phyloP scores from a whole-genome alignment of 805 yeast species.

The Saccharomycopsis selenospora region DNA sequence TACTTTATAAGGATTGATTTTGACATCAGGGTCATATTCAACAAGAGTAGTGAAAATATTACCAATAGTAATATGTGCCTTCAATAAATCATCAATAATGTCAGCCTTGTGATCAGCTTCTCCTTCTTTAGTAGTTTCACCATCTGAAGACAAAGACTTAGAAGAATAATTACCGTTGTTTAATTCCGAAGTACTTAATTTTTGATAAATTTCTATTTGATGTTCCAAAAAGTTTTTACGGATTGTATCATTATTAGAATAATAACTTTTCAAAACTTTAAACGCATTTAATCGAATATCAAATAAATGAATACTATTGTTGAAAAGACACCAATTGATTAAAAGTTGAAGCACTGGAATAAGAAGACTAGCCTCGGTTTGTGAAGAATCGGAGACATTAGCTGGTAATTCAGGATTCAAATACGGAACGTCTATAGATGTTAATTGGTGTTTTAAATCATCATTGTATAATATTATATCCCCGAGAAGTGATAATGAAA shows the following conservation, averaged over 20 bases:
- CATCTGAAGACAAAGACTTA: neutral
- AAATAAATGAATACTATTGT: slow-evolving; percentile 78
- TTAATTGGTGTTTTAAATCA: slow-evolving; percentile 60
- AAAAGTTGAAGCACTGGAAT: slow-evolving; percentile 71
- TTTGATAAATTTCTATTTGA: slow-evolving; percentile 46
- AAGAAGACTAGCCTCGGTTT: slow-evolving; percentile 22
- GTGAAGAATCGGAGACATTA: slow-evolving; percentile 22
- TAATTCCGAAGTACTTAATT: slow-evolving; percentile 13
- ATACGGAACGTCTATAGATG: slow-evolving; percentile 86
- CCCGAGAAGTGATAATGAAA: slow-evolving; percentile 68
- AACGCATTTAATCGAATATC: slow-evolving; percentile 73
- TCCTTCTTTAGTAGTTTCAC: neutral
- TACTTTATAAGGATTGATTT: slow-evolving; percentile 75
- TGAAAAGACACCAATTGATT: slow-evolving; percentile 72
- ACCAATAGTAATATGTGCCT: slow-evolving; percentile 32
- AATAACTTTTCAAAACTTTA: slow-evolving; percentile 57
- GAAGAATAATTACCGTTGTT: slow-evolving; percentile 17
- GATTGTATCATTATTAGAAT: slow-evolving; percentile 55
- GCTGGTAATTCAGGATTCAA: slow-evolving; percentile 63
- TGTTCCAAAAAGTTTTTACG: slow-evolving; percentile 56
- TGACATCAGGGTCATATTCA: slow-evolving; percentile 65
- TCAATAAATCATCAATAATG: neutral
- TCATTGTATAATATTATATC: slow-evolving; percentile 64
- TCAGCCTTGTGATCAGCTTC: neutral
- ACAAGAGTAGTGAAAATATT: slow-evolving; percentile 66